These are phyloP conservation scores for Magnusiomyces fungicola DNA, from an alignment of 1,139 yeast species.

Conservation along the genomic window DNA sequence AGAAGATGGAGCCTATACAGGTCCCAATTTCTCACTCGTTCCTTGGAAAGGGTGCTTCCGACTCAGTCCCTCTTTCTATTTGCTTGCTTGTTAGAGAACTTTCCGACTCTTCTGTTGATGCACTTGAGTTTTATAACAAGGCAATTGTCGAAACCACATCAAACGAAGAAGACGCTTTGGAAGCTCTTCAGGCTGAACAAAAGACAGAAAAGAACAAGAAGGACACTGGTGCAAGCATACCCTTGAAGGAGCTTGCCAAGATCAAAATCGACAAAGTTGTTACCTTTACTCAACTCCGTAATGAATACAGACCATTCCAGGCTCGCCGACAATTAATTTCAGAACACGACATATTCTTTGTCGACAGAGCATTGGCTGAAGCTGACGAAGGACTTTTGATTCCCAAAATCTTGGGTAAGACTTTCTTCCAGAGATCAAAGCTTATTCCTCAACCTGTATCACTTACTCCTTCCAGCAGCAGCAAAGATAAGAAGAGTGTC, in stretches of 20 bases:
- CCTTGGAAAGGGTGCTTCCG: constrained; percentile 38
- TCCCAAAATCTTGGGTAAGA: constrained; percentile 78
- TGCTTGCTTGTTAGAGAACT: constrained; percentile 73
- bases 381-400: constrained; percentile 63
- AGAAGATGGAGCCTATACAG: constrained; percentile 65
- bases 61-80: constrained; percentile 31
- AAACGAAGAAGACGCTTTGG: constrained; percentile 43
- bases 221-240: constrained; percentile 6
- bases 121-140: constrained; percentile 1
- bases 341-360: constrained; percentile 58
- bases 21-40: constrained; percentile 49
- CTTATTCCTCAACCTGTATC: constrained; percentile 7
- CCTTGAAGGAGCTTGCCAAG: constrained; percentile 12
- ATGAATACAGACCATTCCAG: constrained; percentile 39
- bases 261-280: constrained; percentile 29
- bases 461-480: too few species aligned
- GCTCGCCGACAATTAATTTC: constrained; percentile 35
- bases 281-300: constrained; percentile 38
- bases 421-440: constrained; percentile 49
- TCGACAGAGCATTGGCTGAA: constrained; percentile 35
- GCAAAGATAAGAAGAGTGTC: neutral
- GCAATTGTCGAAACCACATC: constrained; percentile 11
- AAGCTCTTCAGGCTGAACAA: constrained; percentile 52
- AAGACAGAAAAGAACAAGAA: neutral
- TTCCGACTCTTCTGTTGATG: neutral